A percentile compares a stretch with the other conserved stretches of the same genome.
phyloP scores from a whole-genome alignment of 495 filamentous ascomycete genomes.

The Monascus purpureus region DNA sequence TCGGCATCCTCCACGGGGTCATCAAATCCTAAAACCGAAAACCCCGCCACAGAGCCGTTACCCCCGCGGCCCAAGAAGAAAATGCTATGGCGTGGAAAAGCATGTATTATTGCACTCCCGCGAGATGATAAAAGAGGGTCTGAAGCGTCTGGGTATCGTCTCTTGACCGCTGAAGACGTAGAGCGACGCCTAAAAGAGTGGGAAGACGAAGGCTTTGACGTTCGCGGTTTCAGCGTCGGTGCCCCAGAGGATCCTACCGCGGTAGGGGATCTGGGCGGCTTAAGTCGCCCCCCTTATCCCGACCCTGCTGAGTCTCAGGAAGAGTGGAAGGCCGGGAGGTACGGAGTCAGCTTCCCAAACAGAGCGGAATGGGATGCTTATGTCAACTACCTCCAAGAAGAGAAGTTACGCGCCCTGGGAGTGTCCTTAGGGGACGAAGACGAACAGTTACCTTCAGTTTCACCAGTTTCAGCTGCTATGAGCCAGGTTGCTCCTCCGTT shows the following conservation, averaged over 20 bases:
- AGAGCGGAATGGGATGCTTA: slow-evolving; percentile 68
- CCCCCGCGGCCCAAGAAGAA: slow-evolving; percentile 27
- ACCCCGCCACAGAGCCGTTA: slow-evolving; percentile 6
- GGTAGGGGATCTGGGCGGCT: slow-evolving; percentile 24
- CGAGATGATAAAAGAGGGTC: slow-evolving; percentile 47
- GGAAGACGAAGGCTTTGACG: slow-evolving; percentile 63
- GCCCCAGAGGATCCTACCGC: slow-evolving; percentile 19
- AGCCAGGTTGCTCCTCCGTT: slow-evolving; percentile 40
- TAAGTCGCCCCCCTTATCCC: slow-evolving; percentile 65
- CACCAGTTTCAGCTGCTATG: slow-evolving; percentile 55
- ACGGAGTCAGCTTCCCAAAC: slow-evolving; percentile 64
- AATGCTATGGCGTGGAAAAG: slow-evolving; percentile 56
- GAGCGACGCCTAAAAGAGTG: slow-evolving; percentile 51
- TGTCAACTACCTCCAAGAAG: slow-evolving; percentile 65
- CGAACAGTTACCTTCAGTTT: slow-evolving; percentile 49
- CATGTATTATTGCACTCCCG: slow-evolving; percentile 57
- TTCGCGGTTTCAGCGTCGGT: slow-evolving; percentile 54
- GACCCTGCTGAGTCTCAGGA: slow-evolving; percentile 41
- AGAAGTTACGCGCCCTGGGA: slow-evolving; percentile 80
- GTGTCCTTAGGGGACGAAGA: slow-evolving; percentile 67
- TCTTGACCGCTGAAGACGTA: slow-evolving; percentile 47
- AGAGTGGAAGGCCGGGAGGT: slow-evolving; percentile 37
- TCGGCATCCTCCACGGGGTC: slow-evolving; percentile 1
- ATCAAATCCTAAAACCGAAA: slow-evolving; percentile 1
- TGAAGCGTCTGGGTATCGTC: slow-evolving; percentile 41